Evolutionary conservation across 805 yeast genomes (phyloP).

Genomic region (Nakazawaea molendinolei): DNA sequence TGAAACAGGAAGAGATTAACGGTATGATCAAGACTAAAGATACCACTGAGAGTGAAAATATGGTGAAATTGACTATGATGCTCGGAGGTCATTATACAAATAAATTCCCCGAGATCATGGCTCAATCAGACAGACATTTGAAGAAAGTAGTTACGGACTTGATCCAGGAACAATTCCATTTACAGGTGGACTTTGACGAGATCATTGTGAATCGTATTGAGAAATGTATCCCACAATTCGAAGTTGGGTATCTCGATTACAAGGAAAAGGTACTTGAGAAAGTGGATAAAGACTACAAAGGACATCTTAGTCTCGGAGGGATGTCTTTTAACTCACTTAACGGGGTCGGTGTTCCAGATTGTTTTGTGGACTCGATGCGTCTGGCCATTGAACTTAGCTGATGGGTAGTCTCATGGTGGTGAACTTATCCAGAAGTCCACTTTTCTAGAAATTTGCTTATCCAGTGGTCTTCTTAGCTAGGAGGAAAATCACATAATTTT

Average conservation of each 20-base stretch:
- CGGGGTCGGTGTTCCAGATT: conserved; percentile 89
- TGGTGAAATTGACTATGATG: conserved; percentile 81
- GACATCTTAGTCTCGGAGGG: conserved; percentile 60
- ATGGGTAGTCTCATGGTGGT: too few relatives aligned
- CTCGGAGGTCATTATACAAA: conserved; percentile 65
- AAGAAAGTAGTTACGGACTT: conserved; percentile 6
- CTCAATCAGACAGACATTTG: conserved; percentile 9
- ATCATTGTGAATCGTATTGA: conserved; percentile 23
- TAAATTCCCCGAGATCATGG: conserved; percentile 3
- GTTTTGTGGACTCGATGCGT: conserved; percentile 56
- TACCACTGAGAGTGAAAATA: conserved; percentile 22
- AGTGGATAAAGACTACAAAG: conserved; percentile 28
- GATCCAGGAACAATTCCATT: conserved; percentile 26
- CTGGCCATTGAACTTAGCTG: conserved; percentile 38
- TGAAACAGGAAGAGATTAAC: conserved; percentile 15
- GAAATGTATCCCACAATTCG: conserved; percentile 74
- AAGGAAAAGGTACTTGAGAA: conserved; percentile 27
- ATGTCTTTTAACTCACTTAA: conserved; percentile 55
- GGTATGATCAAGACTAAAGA: conserved; percentile 11
- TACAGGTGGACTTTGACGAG: conserved; percentile 27
- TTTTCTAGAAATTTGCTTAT: too few relatives aligned
- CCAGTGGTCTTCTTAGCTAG: too few relatives aligned
- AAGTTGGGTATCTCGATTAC: conserved; percentile 56
- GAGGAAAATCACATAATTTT: too few relatives aligned
- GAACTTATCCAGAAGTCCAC: too few relatives aligned